A percentile compares a stretch with the other conserved stretches of the same genome.
Conservation (phyloP, 441 rosid species). For the Arabidopsis lyrata region DNA sequence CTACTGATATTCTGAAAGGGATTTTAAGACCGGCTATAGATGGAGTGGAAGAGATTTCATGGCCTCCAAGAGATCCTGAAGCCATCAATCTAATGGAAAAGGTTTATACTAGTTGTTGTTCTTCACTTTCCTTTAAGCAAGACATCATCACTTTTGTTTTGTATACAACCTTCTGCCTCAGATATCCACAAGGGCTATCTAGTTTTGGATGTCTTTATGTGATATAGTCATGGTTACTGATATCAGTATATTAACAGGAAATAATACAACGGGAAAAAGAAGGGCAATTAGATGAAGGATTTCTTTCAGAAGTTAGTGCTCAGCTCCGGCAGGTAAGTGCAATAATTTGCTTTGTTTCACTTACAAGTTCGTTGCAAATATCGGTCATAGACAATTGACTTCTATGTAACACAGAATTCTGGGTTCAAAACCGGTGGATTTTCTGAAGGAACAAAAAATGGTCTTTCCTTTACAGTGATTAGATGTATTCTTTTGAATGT, state of each 20-base stretch:
- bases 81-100: slow-evolving; percentile 78
- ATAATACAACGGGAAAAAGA: slow-evolving; percentile 72
- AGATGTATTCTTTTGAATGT: slow-evolving; percentile 28
- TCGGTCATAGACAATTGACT: background rate
- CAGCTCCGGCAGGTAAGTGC: slow-evolving; percentile 80
- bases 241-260: slow-evolving; percentile 51
- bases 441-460: background rate
- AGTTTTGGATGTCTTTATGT: slow-evolving; percentile 6
- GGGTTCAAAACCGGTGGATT: background rate
- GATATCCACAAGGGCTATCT: background rate
- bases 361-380: background rate
- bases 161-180: background rate
- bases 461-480: slow-evolving; percentile 5
- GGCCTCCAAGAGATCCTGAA: slow-evolving; percentile 90
- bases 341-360: slow-evolving; percentile 3
- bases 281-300: slow-evolving; percentile 91
- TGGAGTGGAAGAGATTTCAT: slow-evolving; percentile 69
- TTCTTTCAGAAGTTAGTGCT: slow-evolving; percentile 91
- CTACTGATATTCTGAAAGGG: slow-evolving; percentile 85
- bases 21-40: slow-evolving; percentile 74
- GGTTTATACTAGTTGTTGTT: slow-evolving; percentile 44
- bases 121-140: slow-evolving; percentile 16
- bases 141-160: background rate
- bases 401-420: background rate
- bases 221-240: slow-evolving; percentile 10